Percentiles rank a stretch among this genome's conserved stretches.
phyloP scores from a whole-genome alignment of 2,329 filamentous ascomycete genomes.

The Aureobasidium sp. region DNA sequence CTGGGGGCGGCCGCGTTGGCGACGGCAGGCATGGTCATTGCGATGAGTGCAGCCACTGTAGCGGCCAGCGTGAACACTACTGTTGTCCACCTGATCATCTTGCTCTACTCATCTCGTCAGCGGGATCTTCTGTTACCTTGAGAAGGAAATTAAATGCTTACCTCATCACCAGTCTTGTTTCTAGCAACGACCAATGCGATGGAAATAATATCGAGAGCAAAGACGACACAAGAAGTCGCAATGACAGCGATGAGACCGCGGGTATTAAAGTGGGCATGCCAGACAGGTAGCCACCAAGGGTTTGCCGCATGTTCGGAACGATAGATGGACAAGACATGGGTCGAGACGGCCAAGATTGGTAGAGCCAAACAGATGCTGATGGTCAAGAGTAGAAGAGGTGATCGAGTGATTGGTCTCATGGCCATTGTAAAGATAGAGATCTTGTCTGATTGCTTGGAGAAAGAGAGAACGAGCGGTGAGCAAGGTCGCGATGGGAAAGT shows the following conservation, averaged over 20 bases:
- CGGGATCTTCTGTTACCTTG: too few relatives aligned
- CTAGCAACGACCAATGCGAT: conserved; percentile 25
- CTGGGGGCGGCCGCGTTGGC: conserved; percentile 24
- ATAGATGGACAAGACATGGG: conserved; percentile 38
- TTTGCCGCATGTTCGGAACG: conserved; percentile 36
- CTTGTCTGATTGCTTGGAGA: background rate
- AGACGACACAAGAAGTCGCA: conserved; percentile 34
- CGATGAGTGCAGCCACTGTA: conserved; percentile 34
- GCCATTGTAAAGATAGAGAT: background rate
- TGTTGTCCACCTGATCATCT: conserved; percentile 16
- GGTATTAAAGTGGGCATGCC: conserved; percentile 42
- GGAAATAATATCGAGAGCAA: conserved; percentile 34
- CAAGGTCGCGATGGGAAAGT: background rate
- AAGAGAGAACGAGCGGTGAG: background rate
- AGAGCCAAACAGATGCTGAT: background rate
- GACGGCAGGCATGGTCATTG: conserved; percentile 32
- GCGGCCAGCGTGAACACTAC: conserved; percentile 24
- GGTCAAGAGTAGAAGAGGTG: background rate
- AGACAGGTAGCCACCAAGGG: conserved; percentile 43
- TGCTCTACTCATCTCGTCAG: background rate
- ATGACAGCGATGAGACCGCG: conserved; percentile 32
- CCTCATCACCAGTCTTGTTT: background rate
- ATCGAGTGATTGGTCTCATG: background rate
- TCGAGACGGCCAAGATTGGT: background rate
- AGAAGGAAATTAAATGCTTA: background rate